Base-by-base conservation (phyloP, 208 protist species). In the Kentomonas sorsogonicus region DNA sequence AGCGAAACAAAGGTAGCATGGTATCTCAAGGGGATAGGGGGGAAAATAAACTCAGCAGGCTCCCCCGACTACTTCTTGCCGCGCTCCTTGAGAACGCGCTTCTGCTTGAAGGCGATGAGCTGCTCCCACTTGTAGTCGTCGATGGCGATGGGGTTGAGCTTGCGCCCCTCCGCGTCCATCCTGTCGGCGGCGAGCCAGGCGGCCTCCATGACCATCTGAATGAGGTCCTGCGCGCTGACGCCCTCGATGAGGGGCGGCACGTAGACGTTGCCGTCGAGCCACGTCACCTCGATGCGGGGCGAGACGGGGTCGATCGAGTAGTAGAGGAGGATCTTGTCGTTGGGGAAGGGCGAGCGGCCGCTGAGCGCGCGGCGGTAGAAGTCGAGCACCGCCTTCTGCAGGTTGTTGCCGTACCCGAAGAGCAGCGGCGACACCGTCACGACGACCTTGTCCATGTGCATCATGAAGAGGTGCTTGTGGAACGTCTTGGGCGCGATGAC, bases 91-190 rank as follows among this genome's bases (percentile, higher is more conserved):
- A n/a, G n/a, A 15, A 72, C 77, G 11, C 87, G 83, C 54, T 85
- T 90, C 83, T 83, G 74, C 72, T 94, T 94, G 61, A 91, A 94
- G 51, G 75, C 79, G 48, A 94, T 76, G 44, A 94, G 66, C 64
- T 94, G 74, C 27, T 94, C 81, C 87, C 87, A 94, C 60, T 91
- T 94, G 71, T 94, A 94, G 54, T 94, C 87, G 48, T 94, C 87
- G 53, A 94, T 94, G 18, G 83, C 84, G 31, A 94, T 62, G 9
- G 87, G 87, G 62, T 91, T 87, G 26, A 94, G 62, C 60, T 71
- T 68, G 33, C 79, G 80, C 5, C 87, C 87, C 61, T 72, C 74
- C 16, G 89, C 89, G 31, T 69, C 70, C 82, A 95, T 89, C n/a
- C 81, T 74, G 51, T 95, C 89, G n/a, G 79, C 80, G 30, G 82